Base-by-base conservation (phyloP, 2,329 filamentous ascomycete species). In the Fusarium duplospermum region DNA sequence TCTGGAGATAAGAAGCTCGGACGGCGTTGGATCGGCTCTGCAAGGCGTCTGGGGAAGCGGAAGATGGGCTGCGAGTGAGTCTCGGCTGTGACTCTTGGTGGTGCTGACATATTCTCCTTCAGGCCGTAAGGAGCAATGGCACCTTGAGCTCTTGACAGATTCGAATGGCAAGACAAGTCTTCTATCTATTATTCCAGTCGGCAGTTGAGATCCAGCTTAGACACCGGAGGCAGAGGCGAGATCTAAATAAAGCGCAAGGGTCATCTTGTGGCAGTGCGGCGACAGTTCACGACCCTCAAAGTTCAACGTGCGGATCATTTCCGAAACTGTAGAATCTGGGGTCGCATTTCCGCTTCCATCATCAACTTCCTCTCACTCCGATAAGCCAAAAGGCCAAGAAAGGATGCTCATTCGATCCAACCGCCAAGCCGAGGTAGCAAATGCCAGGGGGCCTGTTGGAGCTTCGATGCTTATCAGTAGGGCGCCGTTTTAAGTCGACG, bases 401-500 rank as follows among this genome's bases (percentile, higher is more conserved):
- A 62, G 35, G 58, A 70, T 64, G n/a, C 66, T 62, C 68, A 40
- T 65, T 42, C 64, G 67, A 66, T 22, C 59, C 64, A 74, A 69
- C 62, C 62, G 76, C 71, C 75, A 78, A 77, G 75, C 62, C 63
- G 40, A 71, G 65, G 38, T 40, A 42, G 56, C 22, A 52, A 47
- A 65, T 64, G 35, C 60, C 33, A 47, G 61, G 70, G 70, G 66
- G 57, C 72, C 77, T 78, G 61, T 76, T 58, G 62, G 68, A 69
- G 47, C 64, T 67, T 66, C 35, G 47, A 70, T 67, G 66, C 76
- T 78, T 78, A 79, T 78, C 77, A 77, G 77, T 67, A 61, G 66
- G 66, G 70, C 62, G 62, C 72, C 63, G 63, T 75, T 74, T 72
- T 69, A 66, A 64, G 71, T 62, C 71, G 65, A 67, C 63, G 67